Conservation (phyloP, 75 land plant species). For the Adiantum capillusveneris region DNA sequence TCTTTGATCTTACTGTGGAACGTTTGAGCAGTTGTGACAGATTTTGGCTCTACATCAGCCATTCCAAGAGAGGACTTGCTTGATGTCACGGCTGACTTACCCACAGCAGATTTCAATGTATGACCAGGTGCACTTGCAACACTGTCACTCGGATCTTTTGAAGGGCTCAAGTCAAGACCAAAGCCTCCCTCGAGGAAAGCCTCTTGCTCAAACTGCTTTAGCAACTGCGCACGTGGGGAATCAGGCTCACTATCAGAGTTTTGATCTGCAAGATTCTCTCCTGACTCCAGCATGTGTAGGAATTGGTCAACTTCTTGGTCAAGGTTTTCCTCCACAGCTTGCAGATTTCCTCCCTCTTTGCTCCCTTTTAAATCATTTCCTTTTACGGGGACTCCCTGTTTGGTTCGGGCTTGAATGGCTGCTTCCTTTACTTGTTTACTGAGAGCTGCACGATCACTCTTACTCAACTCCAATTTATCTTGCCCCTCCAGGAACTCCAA, state of each 20-base stretch:
- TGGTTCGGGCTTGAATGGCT: not conserved
- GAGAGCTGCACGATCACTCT: not conserved
- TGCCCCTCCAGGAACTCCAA: not conserved
- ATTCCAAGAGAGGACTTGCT: no score
- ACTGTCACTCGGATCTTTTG: not conserved
- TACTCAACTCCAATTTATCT: not conserved
- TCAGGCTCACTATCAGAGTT: conserved; percentile 83
- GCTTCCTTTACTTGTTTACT: not conserved
- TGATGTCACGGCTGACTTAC: no score
- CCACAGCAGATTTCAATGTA: no score
- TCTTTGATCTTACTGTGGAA: not conserved
- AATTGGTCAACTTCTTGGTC: conserved; percentile 72
- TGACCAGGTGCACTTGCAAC: no score
- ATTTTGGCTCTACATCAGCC: not conserved
- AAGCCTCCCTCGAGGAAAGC: conserved; percentile 32
- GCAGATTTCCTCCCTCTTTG: no score
- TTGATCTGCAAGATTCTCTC: conserved; percentile 37
- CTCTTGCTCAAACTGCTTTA: conserved; percentile 77
- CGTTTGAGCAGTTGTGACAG: not conserved
- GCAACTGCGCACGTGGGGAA: conserved; percentile 73
- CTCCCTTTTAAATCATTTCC: no score
- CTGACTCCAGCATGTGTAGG: conserved; percentile 54
- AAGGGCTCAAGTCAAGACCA: conserved; percentile 26
- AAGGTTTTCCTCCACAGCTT: no score
- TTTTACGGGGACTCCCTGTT: no score